Conservation (phyloP, 257 asterid species). For the Scutellaria galericulata region DNA sequence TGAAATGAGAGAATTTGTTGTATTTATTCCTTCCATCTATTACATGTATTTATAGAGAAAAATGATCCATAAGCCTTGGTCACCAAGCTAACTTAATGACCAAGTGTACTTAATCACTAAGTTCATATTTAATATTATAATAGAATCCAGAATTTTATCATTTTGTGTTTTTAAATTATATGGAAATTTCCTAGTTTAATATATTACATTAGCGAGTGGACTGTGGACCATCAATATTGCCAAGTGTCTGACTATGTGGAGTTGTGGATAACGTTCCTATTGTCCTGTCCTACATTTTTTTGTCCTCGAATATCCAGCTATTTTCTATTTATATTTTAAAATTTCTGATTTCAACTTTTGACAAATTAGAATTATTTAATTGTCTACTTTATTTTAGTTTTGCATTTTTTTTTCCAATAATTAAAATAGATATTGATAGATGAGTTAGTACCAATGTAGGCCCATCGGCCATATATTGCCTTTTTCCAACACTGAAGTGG, state of each 20-base stretch:
- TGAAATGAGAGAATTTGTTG: too few species aligned
- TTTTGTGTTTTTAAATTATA: too few species aligned
- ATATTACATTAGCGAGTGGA: too few species aligned
- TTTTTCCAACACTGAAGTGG: background rate
- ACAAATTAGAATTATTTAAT: background rate
- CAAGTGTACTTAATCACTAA: too few species aligned
- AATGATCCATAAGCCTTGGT: too few species aligned
- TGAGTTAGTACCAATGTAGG: slow-evolving; percentile 21
- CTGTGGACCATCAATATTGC: background rate
- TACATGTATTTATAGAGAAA: too few species aligned
- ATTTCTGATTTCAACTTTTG: background rate
- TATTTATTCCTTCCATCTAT: too few species aligned
- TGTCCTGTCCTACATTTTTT: slow-evolving; percentile 27
- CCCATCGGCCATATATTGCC: background rate
- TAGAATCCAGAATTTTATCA: too few species aligned
- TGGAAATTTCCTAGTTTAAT: too few species aligned
- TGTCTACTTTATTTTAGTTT: background rate
- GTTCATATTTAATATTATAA: too few species aligned
- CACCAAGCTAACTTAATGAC: too few species aligned
- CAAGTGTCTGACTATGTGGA: background rate
- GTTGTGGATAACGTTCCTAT: slow-evolving; percentile 34
- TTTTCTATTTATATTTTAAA: background rate
- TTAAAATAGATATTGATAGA: background rate
- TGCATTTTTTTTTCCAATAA: background rate
- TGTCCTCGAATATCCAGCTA: slow-evolving; percentile 17